These are phyloP conservation scores for Clonostachys chloroleuca DNA, from an alignment of 2,329 filamentous ascomycete species.

Conservation along the genomic window DNA sequence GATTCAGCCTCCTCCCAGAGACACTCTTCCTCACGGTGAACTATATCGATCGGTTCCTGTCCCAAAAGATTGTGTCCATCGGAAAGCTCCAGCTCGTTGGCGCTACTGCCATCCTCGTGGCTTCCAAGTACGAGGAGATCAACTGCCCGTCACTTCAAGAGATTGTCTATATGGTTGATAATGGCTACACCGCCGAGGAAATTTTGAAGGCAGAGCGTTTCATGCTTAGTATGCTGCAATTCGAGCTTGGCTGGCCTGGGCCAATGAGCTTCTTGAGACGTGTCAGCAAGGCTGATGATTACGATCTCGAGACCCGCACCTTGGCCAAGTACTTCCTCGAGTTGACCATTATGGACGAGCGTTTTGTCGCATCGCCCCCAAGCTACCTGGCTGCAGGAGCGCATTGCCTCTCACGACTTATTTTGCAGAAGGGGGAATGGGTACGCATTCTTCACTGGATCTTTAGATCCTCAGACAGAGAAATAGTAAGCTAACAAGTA, in stretches of 20 bases:
- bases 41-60: conserved; percentile 95
- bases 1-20: conserved; percentile 87
- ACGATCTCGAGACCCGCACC: conserved; percentile 91
- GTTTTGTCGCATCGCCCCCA: conserved; percentile 85
- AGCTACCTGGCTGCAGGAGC: conserved; percentile 90
- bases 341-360: conserved; percentile 95
- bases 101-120: conserved; percentile 91
- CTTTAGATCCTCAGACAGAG: background rate
- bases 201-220: conserved; percentile 96
- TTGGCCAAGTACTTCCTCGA: conserved; percentile 98
- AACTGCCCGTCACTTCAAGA: conserved; percentile 93
- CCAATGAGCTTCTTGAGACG: conserved; percentile 97
- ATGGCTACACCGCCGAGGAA: conserved; percentile 83
- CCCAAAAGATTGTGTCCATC: conserved; percentile 89
- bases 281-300: conserved; percentile 98
- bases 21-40: conserved; percentile 94
- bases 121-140: conserved; percentile 98
- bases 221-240: conserved; percentile 95
- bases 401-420: conserved; percentile 84
- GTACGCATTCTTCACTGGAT: conserved; percentile 48
- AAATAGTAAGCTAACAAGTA: background rate
- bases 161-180: conserved; percentile 98
- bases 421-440: conserved; percentile 91
- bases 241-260: conserved; percentile 96
- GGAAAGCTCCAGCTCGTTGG: conserved; percentile 95